Conservation (phyloP, 345 rosid species). For the Melastoma malabathricum region DNA sequence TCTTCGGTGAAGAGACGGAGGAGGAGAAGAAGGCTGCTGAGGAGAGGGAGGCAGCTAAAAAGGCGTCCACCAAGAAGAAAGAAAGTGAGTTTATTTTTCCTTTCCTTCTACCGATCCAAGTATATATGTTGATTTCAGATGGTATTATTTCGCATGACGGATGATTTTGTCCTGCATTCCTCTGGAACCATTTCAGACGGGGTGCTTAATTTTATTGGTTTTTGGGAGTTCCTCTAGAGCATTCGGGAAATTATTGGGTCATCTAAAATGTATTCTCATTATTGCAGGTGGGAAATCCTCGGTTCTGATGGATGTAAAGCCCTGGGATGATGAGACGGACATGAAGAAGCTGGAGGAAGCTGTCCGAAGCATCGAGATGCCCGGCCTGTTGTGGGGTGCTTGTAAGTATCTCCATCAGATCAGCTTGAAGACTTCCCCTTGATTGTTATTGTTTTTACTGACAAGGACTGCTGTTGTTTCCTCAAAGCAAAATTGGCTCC, state of each 20-base stretch:
- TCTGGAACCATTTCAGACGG: no score
- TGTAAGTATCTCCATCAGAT: constrained; percentile 28
- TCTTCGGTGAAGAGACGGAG: constrained; percentile 92
- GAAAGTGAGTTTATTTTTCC: constrained; percentile 3
- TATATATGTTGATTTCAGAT: no score
- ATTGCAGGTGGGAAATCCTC: constrained; percentile 81
- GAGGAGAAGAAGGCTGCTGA: constrained; percentile 92
- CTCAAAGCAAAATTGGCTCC: constrained; percentile 68
- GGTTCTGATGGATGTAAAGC: constrained; percentile 78
- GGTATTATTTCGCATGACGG: no score
- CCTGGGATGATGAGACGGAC: constrained; percentile 99
- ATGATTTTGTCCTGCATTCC: no score
- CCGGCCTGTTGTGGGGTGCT: constrained; percentile 92
- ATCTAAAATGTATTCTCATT: not conserved
- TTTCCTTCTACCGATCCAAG: not conserved
- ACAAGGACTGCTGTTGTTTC: not conserved
- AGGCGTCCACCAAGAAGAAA: constrained; percentile 18
- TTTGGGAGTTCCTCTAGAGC: no score
- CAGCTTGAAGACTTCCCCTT: not conserved
- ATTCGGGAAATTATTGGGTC: not conserved
- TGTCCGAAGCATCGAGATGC: constrained; percentile 58
- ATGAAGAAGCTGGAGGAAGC: constrained; percentile 82
- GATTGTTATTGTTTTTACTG: not conserved
- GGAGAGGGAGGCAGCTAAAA: constrained; percentile 76
- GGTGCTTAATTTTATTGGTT: no score